These are phyloP conservation scores for Puccinia horiana DNA, from an alignment of 1,284 basidiomycete genomes.

Conservation along the genomic window DNA sequence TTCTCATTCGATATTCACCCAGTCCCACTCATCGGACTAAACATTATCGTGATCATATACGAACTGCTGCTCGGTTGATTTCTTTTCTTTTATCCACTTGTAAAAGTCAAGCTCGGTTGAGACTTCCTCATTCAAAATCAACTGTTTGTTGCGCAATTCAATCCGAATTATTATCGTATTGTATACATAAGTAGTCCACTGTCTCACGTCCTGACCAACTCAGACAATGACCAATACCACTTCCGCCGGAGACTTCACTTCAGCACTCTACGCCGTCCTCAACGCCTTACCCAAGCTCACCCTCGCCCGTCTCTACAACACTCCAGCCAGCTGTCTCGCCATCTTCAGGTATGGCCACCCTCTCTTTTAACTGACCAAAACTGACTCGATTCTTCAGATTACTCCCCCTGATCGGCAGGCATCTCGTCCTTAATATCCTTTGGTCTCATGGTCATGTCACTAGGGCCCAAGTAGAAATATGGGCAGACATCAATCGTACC, in stretches of 20 bases:
- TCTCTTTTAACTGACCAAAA: constrained; percentile 27
- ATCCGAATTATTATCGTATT: too few species aligned
- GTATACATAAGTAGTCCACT: too few species aligned
- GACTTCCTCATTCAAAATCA: too few species aligned
- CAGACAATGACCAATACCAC: background rate
- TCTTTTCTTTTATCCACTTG: background rate
- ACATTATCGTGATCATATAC: constrained; percentile 78
- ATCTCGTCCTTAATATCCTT: constrained; percentile 84
- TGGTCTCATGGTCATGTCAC: constrained; percentile 83
- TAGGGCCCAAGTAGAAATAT: constrained; percentile 72
- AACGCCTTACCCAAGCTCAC: constrained; percentile 81
- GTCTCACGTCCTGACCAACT: too few species aligned
- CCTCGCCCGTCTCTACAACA: constrained; percentile 78
- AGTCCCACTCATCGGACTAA: constrained; percentile 85
- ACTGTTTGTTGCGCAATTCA: too few species aligned
- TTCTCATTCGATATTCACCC: constrained; percentile 50
- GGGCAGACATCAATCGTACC: constrained; percentile 71
- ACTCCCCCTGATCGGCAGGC: constrained; percentile 79
- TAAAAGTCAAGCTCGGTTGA: too few species aligned
- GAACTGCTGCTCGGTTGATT: constrained; percentile 69
- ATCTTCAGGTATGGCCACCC: constrained; percentile 73
- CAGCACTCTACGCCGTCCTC: constrained; percentile 68
- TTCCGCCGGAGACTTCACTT: constrained; percentile 31
- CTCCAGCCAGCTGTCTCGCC: constrained; percentile 87
- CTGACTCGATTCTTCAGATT: constrained; percentile 64